Conservation (phyloP, 108 stramenopile genomes). For the Craspedostauros australis region DNA sequence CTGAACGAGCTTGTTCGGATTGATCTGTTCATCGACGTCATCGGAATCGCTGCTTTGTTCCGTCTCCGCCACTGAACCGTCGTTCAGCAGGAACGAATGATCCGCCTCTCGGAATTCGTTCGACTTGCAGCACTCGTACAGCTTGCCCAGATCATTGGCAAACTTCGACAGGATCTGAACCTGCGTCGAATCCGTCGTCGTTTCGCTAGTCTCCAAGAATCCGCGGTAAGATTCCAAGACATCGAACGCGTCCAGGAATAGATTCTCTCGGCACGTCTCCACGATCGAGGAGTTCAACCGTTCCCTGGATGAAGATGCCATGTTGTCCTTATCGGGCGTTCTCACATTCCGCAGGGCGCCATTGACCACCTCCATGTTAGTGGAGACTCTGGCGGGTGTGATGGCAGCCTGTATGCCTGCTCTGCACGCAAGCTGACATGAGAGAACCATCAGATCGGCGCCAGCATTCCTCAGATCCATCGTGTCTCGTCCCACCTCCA, state of each 20-base stretch:
- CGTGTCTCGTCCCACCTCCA: slow-evolving; percentile 57
- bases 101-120: slow-evolving; percentile 57
- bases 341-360: slow-evolving; percentile 69
- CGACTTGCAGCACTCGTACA: slow-evolving; percentile 81
- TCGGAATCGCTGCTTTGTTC: slow-evolving; percentile 9
- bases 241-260: slow-evolving; percentile 69
- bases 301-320: background rate
- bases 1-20: slow-evolving; percentile 25
- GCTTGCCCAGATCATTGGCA: slow-evolving; percentile 43
- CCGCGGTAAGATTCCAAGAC: slow-evolving; percentile 42
- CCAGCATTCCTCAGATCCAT: slow-evolving; percentile 67
- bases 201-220: slow-evolving; percentile 30
- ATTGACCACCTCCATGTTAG: slow-evolving; percentile 87
- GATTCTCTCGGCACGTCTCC: slow-evolving; percentile 28
- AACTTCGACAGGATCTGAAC: slow-evolving; percentile 66
- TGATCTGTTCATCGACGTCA: slow-evolving; percentile 17
- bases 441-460: slow-evolving; percentile 61
- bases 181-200: slow-evolving; percentile 17
- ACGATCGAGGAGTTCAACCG: slow-evolving; percentile 1
- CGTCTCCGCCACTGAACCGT: slow-evolving; percentile 3
- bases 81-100: too few relatives aligned
- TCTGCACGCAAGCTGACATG: slow-evolving; percentile 57
- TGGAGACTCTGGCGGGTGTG: slow-evolving; percentile 67
- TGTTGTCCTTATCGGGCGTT: slow-evolving; percentile 9
- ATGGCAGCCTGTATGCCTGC: slow-evolving; percentile 67